Conservation (phyloP, 2,329 filamentous ascomycete genomes). For the Colletotrichum lindemuthianum region DNA sequence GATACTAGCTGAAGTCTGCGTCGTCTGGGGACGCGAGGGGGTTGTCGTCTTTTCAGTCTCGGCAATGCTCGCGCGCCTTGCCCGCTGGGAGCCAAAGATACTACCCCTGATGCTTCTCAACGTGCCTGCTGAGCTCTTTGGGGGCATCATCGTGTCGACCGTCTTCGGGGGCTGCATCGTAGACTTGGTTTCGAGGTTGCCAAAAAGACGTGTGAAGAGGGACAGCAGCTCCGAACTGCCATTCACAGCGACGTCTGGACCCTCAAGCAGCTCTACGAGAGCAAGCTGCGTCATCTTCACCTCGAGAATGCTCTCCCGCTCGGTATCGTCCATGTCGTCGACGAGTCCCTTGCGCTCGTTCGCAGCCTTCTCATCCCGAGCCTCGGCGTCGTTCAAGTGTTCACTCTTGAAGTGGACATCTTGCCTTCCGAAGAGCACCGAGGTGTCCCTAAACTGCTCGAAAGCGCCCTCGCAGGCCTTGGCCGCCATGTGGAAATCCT, state of each 20-base stretch:
- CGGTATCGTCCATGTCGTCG: slow-evolving; percentile 82
- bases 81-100: slow-evolving; percentile 74
- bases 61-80: slow-evolving; percentile 50
- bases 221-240: slow-evolving; percentile 85
- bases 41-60: slow-evolving; percentile 49
- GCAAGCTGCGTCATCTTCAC: slow-evolving; percentile 95
- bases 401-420: slow-evolving; percentile 70
- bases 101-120: slow-evolving; percentile 76
- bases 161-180: slow-evolving; percentile 51
- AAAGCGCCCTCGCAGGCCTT: slow-evolving; percentile 90
- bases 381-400: slow-evolving; percentile 66
- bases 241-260: slow-evolving; percentile 86
- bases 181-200: slow-evolving; percentile 60
- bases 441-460: slow-evolving; percentile 83
- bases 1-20: slow-evolving; percentile 53
- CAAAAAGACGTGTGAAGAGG: slow-evolving; percentile 85
- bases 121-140: slow-evolving; percentile 77
- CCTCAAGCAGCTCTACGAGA: slow-evolving; percentile 84
- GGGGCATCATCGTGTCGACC: slow-evolving; percentile 57
- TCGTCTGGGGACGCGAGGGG: slow-evolving; percentile 48
- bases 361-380: slow-evolving; percentile 46
- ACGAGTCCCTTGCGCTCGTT: slow-evolving; percentile 62
- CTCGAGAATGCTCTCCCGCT: slow-evolving; percentile 90
- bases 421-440: slow-evolving; percentile 74
- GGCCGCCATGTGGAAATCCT: slow-evolving; percentile 83